Percentiles rank a stretch among this genome's conserved stretches.
Evolutionary conservation across 1,284 basidiomycete species (phyloP).

Genomic region (Bondarzewia mesenterica): DNA sequence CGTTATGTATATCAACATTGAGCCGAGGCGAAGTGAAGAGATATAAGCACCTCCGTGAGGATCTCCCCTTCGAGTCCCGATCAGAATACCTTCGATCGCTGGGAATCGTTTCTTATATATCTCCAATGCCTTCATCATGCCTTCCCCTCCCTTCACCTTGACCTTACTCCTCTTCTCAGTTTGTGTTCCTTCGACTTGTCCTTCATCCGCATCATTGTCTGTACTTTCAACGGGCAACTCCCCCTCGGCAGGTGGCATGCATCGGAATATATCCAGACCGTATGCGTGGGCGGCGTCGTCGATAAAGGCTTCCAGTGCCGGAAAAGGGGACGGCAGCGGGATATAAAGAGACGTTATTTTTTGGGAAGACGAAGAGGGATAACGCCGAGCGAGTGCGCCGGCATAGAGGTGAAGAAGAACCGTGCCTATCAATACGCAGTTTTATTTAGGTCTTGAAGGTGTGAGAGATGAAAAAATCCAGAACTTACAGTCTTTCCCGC

Average conservation of each 20-base stretch:
- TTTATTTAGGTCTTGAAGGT: constrained; percentile 3
- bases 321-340: constrained; percentile 84
- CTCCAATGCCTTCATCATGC: constrained; percentile 78
- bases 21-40: not conserved
- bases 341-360: constrained; percentile 82
- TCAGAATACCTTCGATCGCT: constrained; percentile 72
- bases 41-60: constrained; percentile 76
- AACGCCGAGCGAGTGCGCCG: constrained; percentile 50
- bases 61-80: constrained; percentile 84
- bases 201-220: constrained; percentile 7
- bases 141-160: constrained; percentile 55
- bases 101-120: constrained; percentile 65
- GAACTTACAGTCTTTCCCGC: constrained; percentile 93
- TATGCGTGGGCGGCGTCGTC: constrained; percentile 59
- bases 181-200: not conserved
- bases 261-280: constrained; percentile 71
- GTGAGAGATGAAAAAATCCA: not conserved
- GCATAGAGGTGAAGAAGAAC: constrained; percentile 89
- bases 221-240: constrained; percentile 38
- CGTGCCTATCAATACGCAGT: constrained; percentile 59
- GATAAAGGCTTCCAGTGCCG: constrained; percentile 81
- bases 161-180: constrained; percentile 20
- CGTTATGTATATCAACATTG: constrained; percentile 2
- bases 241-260: constrained; percentile 24
- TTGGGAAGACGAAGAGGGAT: constrained; percentile 26